These are phyloP conservation scores for Fusarium keratoplasticum DNA, from an alignment of 2,329 filamentous ascomycete species.

Conservation along the genomic window DNA sequence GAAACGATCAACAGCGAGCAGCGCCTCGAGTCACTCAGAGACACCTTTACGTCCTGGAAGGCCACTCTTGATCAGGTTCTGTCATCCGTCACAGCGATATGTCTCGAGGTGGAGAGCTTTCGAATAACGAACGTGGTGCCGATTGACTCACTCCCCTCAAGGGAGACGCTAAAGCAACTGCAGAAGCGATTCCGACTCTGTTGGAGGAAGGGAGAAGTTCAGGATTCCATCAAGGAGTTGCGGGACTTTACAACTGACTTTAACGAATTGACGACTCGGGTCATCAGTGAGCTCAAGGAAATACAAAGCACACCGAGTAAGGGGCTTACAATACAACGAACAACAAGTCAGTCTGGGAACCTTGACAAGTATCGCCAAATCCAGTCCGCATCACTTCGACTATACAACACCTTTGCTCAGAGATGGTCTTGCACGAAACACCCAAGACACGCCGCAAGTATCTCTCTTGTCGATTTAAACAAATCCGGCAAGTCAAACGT, in stretches of 20 bases:
- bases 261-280: not conserved
- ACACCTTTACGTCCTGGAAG: not conserved
- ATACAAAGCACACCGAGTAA: not conserved
- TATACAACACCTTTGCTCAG: not conserved
- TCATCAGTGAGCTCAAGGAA: not conserved
- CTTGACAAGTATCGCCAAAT: not conserved
- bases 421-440: not conserved
- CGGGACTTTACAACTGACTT: not conserved
- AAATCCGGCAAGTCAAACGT: not conserved
- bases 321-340: rapidly evolving
- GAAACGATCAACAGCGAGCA: not conserved
- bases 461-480: not conserved
- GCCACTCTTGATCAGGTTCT: not conserved
- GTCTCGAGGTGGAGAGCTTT: not conserved
- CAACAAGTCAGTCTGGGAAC: too few relatives aligned
- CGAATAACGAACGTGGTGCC: not conserved
- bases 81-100: not conserved
- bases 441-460: not conserved
- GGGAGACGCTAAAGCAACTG: not conserved
- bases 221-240: not conserved
- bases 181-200: not conserved
- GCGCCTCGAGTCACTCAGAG: not conserved
- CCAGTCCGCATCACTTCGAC: not conserved
- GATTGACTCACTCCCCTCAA: not conserved
- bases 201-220: not conserved